Conservation (phyloP, 2,329 filamentous ascomycete species). For the Pezicula neosporulosa region DNA sequence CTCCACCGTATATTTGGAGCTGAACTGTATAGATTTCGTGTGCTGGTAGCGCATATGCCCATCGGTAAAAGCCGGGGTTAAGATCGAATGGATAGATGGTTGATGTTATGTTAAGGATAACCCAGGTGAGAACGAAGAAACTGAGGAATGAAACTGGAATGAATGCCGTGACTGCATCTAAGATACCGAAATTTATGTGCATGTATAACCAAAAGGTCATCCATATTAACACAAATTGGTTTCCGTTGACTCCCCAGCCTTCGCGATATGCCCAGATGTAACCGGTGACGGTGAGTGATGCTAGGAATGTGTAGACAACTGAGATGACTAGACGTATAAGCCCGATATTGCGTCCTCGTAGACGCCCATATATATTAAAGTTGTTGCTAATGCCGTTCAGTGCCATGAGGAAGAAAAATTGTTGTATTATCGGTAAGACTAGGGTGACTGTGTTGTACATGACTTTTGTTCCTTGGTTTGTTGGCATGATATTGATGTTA, state of each 20-base stretch:
- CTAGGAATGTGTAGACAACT: slow-evolving; percentile 30
- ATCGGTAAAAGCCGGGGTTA: slow-evolving; percentile 54
- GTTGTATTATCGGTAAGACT: slow-evolving; percentile 31
- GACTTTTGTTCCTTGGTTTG: slow-evolving; percentile 30
- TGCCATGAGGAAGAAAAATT: slow-evolving; percentile 26
- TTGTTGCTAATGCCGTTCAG: slow-evolving; percentile 26
- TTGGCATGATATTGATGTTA: slow-evolving; percentile 27
- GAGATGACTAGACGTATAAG: slow-evolving; percentile 24
- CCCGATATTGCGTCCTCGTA: slow-evolving; percentile 23
- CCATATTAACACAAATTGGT: slow-evolving; percentile 60
- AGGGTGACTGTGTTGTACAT: slow-evolving; percentile 38
- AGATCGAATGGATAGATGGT: slow-evolving; percentile 58
- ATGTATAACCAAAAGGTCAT: slow-evolving; percentile 58
- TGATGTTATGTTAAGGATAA: slow-evolving; percentile 61
- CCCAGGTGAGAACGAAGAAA: slow-evolving; percentile 50
- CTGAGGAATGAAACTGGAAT: slow-evolving; percentile 35
- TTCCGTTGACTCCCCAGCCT: slow-evolving; percentile 39
- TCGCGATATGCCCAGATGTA: slow-evolving; percentile 42
- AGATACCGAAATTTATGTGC: slow-evolving; percentile 37
- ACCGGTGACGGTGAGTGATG: slow-evolving; percentile 34
- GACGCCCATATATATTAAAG: slow-evolving; percentile 18
- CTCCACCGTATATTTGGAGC: slow-evolving; percentile 39
- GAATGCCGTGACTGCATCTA: slow-evolving; percentile 34
- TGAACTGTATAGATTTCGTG: slow-evolving; percentile 48
- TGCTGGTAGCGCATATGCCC: slow-evolving; percentile 62